phyloP scores from a whole-genome alignment of 805 yeast genomes.

The Kluyveromyces lactis region DNA sequence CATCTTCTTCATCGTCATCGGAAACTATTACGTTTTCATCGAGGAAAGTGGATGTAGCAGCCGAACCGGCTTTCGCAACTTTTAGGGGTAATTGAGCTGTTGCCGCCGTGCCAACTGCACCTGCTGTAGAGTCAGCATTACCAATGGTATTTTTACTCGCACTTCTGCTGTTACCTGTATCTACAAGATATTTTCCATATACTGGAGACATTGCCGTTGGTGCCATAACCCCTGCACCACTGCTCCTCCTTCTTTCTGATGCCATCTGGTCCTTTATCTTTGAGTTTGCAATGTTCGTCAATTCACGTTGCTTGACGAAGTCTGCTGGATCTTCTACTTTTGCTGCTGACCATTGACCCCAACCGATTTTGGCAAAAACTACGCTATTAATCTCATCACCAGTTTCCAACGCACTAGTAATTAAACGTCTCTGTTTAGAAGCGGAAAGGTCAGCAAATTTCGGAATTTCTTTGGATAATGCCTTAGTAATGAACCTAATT shows the following conservation, averaged over 20 bases:
- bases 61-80: background rate
- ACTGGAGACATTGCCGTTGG: background rate
- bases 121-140: no score
- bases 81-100: no score
- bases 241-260: constrained; percentile 27
- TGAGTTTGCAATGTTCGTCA: constrained; percentile 32
- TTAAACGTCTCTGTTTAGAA: constrained; percentile 82
- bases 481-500: constrained; percentile 79
- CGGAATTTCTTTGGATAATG: constrained; percentile 63
- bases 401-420: constrained; percentile 80
- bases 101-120: no score
- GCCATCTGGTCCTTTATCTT: constrained; percentile 36
- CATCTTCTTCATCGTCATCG: constrained; percentile 29
- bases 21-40: constrained; percentile 34
- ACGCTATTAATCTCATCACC: constrained; percentile 47
- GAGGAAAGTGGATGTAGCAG: constrained; percentile 23
- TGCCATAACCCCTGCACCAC: constrained; percentile 11
- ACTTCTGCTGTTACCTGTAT: no score
- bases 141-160: no score
- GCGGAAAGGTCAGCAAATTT: constrained; percentile 74
- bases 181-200: no score
- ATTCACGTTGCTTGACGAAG: constrained; percentile 35
- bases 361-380: constrained; percentile 86
- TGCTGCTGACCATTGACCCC: constrained; percentile 89
- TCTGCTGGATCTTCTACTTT: constrained; percentile 35